phyloP scores from a whole-genome alignment of 345 rosid species.

The Corchorus olitorius region DNA sequence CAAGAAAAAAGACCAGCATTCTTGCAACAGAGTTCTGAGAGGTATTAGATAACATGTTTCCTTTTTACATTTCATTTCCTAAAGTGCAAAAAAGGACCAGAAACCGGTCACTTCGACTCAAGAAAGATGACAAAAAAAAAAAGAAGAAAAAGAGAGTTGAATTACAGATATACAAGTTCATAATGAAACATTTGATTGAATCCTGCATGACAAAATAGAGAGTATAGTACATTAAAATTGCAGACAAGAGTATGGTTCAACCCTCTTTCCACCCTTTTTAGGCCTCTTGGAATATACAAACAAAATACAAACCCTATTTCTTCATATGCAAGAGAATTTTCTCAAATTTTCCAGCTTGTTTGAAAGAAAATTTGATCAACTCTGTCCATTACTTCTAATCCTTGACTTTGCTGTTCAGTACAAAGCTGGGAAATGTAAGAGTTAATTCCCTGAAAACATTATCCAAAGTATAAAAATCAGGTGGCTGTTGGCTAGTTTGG shows the following conservation, averaged over 20 bases:
- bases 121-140: no score
- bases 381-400: constrained; percentile 24
- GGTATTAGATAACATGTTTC: background rate
- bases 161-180: background rate
- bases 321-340: background rate
- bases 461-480: constrained; percentile 1
- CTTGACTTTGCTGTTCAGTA: constrained; percentile 40
- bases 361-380: background rate
- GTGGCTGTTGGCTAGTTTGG: background rate
- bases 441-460: constrained; percentile 57
- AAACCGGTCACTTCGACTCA: background rate
- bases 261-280: background rate
- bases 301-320: background rate
- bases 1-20: background rate
- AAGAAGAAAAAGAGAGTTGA: background rate
- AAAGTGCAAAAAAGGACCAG: background rate
- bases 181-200: background rate
- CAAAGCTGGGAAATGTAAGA: constrained; percentile 58
- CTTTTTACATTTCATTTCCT: background rate
- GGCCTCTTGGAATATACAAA: background rate
- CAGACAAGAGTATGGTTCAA: background rate
- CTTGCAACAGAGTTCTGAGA: background rate
- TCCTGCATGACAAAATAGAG: background rate
- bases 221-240: background rate
- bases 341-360: constrained; percentile 1